Evolutionary conservation across 331 rosid genomes (phyloP).

Genomic region (Malus hybrid): DNA sequence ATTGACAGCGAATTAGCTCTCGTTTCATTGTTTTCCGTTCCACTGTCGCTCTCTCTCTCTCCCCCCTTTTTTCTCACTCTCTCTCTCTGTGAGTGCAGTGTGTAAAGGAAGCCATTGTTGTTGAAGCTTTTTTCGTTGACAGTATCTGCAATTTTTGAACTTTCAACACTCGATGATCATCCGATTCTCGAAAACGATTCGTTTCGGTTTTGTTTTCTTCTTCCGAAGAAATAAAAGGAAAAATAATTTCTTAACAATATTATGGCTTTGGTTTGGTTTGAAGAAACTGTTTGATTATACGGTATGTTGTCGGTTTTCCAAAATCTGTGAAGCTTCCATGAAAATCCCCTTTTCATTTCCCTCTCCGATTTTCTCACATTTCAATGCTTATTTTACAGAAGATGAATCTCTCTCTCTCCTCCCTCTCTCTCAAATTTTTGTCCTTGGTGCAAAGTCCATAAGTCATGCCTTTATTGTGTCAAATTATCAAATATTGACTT

Average conservation of each 20-base stretch:
- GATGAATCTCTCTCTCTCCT: conserved; percentile 13
- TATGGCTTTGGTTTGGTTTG: neutral
- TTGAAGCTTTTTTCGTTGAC: neutral
- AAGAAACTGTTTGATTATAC: conserved; percentile 14
- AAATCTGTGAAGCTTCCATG: conserved; percentile 51
- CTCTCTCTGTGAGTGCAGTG: conserved; percentile 1
- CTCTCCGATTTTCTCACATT: conserved; percentile 29
- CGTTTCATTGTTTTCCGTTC: conserved; percentile 33
- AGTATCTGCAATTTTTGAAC: neutral
- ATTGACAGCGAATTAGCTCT: conserved; percentile 13
- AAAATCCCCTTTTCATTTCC: conserved; percentile 16
- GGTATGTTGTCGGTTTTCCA: conserved; percentile 34
- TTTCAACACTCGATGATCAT: neutral
- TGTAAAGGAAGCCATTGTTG: conserved; percentile 20
- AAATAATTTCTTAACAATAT: neutral
- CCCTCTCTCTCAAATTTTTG: neutral
- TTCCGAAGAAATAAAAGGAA: neutral
- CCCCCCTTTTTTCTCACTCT: neutral
- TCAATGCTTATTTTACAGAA: conserved; percentile 31
- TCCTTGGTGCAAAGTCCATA: neutral
- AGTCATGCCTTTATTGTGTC: neutral
- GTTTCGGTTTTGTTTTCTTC: neutral
- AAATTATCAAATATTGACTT: conserved; percentile 9
- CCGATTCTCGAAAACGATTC: neutral
- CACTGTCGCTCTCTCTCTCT: conserved; percentile 33